These are phyloP conservation scores for Aquilaria malaccensis DNA, from an alignment of 345 rosid species.

Conservation along the genomic window DNA sequence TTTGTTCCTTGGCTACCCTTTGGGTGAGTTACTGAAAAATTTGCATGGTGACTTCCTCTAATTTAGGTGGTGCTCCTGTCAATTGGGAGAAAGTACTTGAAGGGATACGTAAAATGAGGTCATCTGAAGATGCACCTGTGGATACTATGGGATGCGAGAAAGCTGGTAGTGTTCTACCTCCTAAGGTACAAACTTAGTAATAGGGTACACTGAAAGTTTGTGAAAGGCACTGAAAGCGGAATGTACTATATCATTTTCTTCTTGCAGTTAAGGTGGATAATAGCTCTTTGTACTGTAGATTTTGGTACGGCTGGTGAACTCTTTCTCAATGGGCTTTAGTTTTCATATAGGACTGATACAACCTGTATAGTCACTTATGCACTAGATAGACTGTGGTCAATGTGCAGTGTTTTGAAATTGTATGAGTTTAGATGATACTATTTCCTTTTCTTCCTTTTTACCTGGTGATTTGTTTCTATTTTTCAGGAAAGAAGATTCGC, in stretches of 20 bases:
- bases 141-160: constrained; percentile 80
- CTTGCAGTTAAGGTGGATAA: no score
- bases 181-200: constrained; percentile 33
- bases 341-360: neutral
- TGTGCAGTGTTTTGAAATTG: no score
- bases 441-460: constrained; percentile 5
- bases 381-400: neutral
- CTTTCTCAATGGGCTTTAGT: neutral
- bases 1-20: no score
- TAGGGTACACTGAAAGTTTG: neutral
- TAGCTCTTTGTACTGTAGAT: neutral
- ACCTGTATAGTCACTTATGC: neutral
- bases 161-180: constrained; percentile 63
- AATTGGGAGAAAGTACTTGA: constrained; percentile 61
- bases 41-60: neutral
- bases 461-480: neutral
- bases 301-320: neutral
- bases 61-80: constrained; percentile 38
- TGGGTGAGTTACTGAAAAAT: no score
- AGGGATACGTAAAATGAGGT: constrained; percentile 62
- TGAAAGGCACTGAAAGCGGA: no score
- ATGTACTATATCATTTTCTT: no score
- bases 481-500: constrained; percentile 68
- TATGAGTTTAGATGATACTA: neutral
- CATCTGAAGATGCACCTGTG: constrained; percentile 63